Evolutionary conservation across 1,284 basidiomycete species (phyloP), one percentile per base, ranked within the genome.

Genomic region (Cryptococcus sp.): DNA sequence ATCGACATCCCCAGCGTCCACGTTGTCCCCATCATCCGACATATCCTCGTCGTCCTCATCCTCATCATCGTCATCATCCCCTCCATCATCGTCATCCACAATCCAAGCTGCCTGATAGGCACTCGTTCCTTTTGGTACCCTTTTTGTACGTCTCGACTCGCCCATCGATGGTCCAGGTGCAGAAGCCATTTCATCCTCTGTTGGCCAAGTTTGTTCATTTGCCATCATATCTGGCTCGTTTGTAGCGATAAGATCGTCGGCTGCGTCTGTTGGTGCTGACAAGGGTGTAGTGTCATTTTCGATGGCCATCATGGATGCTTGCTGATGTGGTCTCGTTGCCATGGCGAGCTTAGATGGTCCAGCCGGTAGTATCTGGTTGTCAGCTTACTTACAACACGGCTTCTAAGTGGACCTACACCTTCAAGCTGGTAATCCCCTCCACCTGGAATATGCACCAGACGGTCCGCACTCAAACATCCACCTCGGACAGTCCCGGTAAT

Each of bases 161-260:
- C 66, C 73, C 0, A 85, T 85, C 4, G 52, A 50, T 23, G 34
- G 72, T 66, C 55, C 77, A 37, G 56, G 68, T 24, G 77, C 73
- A 9, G 57, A 62, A 19, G 66, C 68, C 85, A 98, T 89, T 72
- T 98, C 94, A 62, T 98, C 94, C 70, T 98, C 92, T 0, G 92
- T 97, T 0, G 94, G 94, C 93, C 94, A 98, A 0, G 94, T 98
- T 75, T 98, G 94, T 68, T 98, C 94, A 67, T 94, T 94, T 14
- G 81, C 84, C 75, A 97, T 80, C 54, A 89, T 83, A 63, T 98
- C 91, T 0, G 88, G 88, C 28, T 86, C 84, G 67, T 98, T 97
- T 54, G 83, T 86, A 1, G 88, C 89, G 2, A 90, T 82, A 25
- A 98, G 78, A 4, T 93, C 94, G 70, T 98, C 94, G 1, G 88